Percentiles rank a stretch among this genome's conserved stretches.
Conservation (phyloP, 805 yeast species). For the Schizosaccharomyces japonicus region DNA sequence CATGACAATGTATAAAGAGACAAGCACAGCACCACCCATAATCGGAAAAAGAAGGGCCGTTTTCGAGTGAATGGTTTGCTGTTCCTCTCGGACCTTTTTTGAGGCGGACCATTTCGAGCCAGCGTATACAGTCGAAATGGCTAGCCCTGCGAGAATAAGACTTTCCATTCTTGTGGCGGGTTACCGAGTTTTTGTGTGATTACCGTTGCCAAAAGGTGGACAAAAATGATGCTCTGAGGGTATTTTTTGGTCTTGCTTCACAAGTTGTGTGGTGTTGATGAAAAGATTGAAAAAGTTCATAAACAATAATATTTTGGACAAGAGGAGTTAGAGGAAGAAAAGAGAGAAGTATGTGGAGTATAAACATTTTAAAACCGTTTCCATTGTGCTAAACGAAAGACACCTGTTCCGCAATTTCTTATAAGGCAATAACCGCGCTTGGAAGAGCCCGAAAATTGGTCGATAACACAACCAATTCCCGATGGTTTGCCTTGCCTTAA, state of each 20-base stretch:
- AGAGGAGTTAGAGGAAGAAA: too few relatives aligned
- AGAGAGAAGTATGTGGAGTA: too few relatives aligned
- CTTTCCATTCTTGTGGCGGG: neutral
- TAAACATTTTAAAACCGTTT: too few relatives aligned
- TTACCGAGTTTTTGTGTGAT: too few relatives aligned
- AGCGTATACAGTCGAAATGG: neutral
- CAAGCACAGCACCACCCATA: neutral
- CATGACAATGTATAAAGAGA: neutral
- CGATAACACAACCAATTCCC: neutral
- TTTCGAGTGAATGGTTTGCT: neutral
- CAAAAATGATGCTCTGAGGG: too few relatives aligned
- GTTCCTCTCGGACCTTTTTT: neutral
- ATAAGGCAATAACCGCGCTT: constrained; percentile 1
- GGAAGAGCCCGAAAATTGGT: neutral
- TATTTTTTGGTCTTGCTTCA: too few relatives aligned
- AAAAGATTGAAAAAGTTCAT: too few relatives aligned
- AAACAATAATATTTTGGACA: too few relatives aligned
- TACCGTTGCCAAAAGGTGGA: too few relatives aligned
- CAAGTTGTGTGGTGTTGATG: too few relatives aligned
- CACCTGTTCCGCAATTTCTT: neutral
- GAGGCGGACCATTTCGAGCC: neutral
- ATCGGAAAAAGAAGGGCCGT: neutral
- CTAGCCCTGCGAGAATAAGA: neutral
- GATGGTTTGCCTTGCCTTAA: neutral
- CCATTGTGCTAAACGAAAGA: constrained; percentile 2